Conservation (phyloP, 2,329 filamentous ascomycete genomes). For the Aspergillus arachidicola region DNA sequence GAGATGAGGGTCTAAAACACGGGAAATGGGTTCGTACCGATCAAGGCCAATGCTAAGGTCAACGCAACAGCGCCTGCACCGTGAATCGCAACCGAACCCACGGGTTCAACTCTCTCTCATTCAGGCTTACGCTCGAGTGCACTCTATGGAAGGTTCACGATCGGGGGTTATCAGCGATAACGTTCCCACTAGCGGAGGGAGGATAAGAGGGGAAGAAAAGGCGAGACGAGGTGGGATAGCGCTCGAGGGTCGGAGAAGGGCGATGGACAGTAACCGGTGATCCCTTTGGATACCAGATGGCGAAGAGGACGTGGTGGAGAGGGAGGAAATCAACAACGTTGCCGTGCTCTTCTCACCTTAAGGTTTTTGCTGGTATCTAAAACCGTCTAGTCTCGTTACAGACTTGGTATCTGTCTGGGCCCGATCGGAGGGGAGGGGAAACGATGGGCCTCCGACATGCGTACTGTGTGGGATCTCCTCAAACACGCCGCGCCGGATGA, state of each 20-base stretch:
- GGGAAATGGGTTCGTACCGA: conserved; percentile 2
- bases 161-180: conserved; percentile 8
- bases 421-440: conserved; percentile 15
- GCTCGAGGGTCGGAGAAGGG: neutral
- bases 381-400: conserved; percentile 5
- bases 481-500: conserved; percentile 19
- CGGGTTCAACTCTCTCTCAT: conserved; percentile 2
- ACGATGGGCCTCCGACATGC: conserved; percentile 11
- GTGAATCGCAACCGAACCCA: neutral
- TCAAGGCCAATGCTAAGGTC: neutral
- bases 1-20: neutral
- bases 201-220: neutral
- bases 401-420: conserved; percentile 10
- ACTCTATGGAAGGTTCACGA: neutral
- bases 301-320: neutral
- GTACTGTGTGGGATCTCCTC: conserved; percentile 10
- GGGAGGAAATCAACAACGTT: neutral
- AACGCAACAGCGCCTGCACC: neutral
- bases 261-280: neutral
- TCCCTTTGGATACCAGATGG: neutral
- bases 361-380: conserved; percentile 4
- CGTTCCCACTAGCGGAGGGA: neutral
- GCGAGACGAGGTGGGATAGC: neutral
- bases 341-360: neutral
- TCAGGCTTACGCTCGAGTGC: neutral